Evolutionary conservation across 1,284 basidiomycete genomes (phyloP), one percentile per base, ranked within the genome.

Genomic region (Apiotrichum gamsii): DNA sequence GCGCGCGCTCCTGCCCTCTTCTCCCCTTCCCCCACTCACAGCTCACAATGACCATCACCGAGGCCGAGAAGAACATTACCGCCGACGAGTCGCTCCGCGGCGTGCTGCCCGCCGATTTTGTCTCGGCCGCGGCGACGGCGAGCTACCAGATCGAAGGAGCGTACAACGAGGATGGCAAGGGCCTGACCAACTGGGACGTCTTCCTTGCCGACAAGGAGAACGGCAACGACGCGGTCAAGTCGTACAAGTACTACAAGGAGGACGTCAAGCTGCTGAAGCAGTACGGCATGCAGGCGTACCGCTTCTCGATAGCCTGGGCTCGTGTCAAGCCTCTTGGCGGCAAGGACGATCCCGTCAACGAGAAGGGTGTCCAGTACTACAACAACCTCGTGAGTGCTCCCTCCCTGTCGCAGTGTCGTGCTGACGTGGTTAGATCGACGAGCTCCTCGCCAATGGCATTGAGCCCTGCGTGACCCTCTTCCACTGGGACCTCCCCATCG

Each of bases 291-390:
- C 80, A 78, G 43, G 70, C 78, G 0, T 73, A 73, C 56, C 74
- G 80, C 8, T 84, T 87, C 69, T 83, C 80, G 9, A 70, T 87
- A 25, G 75, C 83, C 3, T 86, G 84, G 84, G 78, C 80, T 9
- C 76, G 84, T 19, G 77, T 87, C 54, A 82, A 84, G 45, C 81
- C 82, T 9, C 72, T 78, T 31, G 82, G 62, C 11, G 81, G 83
- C 23, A 75, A 80, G 23, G 73, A 81, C 46, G 83, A 86, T 60
- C 78, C 80, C 19, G 67, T 83, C 35, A 87, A 84, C 61, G 74
- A 76, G 46, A 74, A 75, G 14, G 85, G 84, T 3, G 80, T 87
- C 55, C 74, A 78, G 52, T 83, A 78, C 59, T 87, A 87, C 49
- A 56, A 52, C 18, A 72, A 57, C 33, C 49, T 64, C 20, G 53